Evolutionary conservation across 2,329 filamentous ascomycete species (phyloP), one percentile per base, ranked within the genome.

Genomic region (Plenodomus lindquistii): DNA sequence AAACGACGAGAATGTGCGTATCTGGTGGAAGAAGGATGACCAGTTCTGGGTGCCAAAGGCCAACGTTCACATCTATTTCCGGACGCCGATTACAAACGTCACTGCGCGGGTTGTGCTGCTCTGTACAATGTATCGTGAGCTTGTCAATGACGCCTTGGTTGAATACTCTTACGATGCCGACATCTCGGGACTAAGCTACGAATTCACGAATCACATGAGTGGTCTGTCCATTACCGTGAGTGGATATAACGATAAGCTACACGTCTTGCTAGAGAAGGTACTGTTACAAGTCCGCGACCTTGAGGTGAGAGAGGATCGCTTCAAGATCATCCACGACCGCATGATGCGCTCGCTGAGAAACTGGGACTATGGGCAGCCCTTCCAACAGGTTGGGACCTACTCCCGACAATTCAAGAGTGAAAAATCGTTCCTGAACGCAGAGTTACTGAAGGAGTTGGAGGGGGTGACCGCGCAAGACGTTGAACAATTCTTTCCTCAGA

Each of bases 11-110:
- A 77, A 85, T 27, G 85, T 89, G 1, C 85, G 92, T 22, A 87
- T 90, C 2, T 99, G 94, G 94, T 97, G 86, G 79, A 99, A 99
- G 79, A 97, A 97, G 75, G 94, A 99, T 64, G 94, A 99, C 62
- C 91, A 87, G 0, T 99, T 97, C 73, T 97, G 93, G 92, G 94
- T 97, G 9, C 94, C 94, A 8, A 96, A 96, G 72, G 94, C 90
- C 3, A 94, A 91, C 50, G 78, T 97, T 16, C 83, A 91, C 57
- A 84, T 96, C 55, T 90, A 86, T 59, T 80, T 95, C 57, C 84
- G 86, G 61, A 96, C 87, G 50, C 88, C 91, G 0, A 74, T 96
- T 38, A 85, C 89, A n/a, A 86, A 85, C 68, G 82, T 89, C 1
- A 91, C 89, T 4, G 88, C 91, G 1, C 85, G 88, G 47, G 92